A percentile compares a stretch with the other conserved stretches of the same genome.
Evolutionary conservation across 768 basidiomycete species (phyloP).

Genomic region (Strobilomyces dryophilus): DNA sequence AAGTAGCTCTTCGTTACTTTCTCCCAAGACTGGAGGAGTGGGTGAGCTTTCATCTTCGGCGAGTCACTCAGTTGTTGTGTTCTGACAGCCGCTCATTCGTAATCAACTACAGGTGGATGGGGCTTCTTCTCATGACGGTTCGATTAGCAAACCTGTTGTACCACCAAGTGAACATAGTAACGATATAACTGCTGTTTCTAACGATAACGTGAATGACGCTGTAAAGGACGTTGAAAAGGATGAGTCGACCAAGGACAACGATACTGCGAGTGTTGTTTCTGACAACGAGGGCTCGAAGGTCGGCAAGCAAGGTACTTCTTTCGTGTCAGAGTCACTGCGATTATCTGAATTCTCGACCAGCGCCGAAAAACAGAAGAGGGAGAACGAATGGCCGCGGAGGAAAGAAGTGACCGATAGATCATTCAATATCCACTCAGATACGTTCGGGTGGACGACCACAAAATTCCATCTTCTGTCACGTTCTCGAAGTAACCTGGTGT

Average conservation of each 20-base stretch:
- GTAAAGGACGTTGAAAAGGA: slow-evolving; percentile 28
- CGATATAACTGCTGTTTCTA: slow-evolving; percentile 23
- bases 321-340: background rate
- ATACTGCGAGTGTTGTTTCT: slow-evolving; percentile 10
- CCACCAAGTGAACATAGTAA: slow-evolving; percentile 21
- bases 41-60: slow-evolving; percentile 33
- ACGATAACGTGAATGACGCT: slow-evolving; percentile 18
- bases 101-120: slow-evolving; percentile 16
- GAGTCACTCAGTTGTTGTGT: slow-evolving; percentile 18
- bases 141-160: slow-evolving; percentile 26
- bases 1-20: background rate
- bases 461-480: background rate
- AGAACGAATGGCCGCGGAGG: background rate
- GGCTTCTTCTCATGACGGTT: slow-evolving; percentile 11
- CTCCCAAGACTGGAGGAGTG: slow-evolving; percentile 14
- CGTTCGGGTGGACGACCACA: slow-evolving; percentile 4
- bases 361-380: background rate
- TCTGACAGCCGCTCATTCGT: slow-evolving; percentile 31
- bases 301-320: slow-evolving; percentile 13
- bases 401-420: background rate
- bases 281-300: slow-evolving; percentile 17
- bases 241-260: slow-evolving; percentile 25
- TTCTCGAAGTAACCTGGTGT: slow-evolving; percentile 19
- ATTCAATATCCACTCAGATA: background rate
- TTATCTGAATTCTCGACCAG: slow-evolving; percentile 13